phyloP scores from a whole-genome alignment of 768 basidiomycete species.

The Pholiota molesta region DNA sequence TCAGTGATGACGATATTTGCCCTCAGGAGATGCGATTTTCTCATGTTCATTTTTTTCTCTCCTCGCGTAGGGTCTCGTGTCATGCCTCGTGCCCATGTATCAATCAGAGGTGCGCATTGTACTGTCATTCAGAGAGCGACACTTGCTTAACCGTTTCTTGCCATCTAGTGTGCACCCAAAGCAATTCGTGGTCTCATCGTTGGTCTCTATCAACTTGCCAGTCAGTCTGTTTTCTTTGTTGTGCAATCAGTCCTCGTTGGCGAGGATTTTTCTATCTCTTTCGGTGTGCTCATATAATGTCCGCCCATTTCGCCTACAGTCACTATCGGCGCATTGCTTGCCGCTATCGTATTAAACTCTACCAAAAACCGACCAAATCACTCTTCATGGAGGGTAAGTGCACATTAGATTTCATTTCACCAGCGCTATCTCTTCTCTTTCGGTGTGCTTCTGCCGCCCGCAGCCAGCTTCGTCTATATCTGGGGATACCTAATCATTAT shows the following conservation, averaged over 20 bases:
- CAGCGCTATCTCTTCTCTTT: no score
- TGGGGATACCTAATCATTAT: background rate
- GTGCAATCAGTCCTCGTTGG: background rate
- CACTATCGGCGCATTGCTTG: conserved; percentile 74
- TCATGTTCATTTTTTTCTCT: background rate
- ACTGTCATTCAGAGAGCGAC: background rate
- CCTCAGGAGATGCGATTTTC: background rate
- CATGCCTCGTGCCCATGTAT: conserved; percentile 56
- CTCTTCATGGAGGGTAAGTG: conserved; percentile 38
- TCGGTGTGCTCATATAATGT: background rate
- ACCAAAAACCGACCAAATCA: conserved; percentile 58
- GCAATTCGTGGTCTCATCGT: conserved; percentile 75
- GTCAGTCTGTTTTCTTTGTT: conserved; percentile 13
- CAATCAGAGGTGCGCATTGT: conserved; percentile 35
- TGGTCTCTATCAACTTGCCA: conserved; percentile 68
- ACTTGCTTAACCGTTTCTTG: background rate
- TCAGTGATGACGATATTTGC: conserved; percentile 3
- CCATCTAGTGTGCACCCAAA: conserved; percentile 54
- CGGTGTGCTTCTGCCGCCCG: background rate
- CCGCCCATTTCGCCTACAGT: conserved; percentile 16
- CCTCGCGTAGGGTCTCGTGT: conserved; percentile 55
- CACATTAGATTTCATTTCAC: no score
- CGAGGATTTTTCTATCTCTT: background rate
- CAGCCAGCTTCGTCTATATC: conserved; percentile 3
- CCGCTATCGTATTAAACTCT: conserved; percentile 52